phyloP scores from a whole-genome alignment of 2,329 filamentous ascomycete genomes.

The Pseudogymnoascus sp. region DNA sequence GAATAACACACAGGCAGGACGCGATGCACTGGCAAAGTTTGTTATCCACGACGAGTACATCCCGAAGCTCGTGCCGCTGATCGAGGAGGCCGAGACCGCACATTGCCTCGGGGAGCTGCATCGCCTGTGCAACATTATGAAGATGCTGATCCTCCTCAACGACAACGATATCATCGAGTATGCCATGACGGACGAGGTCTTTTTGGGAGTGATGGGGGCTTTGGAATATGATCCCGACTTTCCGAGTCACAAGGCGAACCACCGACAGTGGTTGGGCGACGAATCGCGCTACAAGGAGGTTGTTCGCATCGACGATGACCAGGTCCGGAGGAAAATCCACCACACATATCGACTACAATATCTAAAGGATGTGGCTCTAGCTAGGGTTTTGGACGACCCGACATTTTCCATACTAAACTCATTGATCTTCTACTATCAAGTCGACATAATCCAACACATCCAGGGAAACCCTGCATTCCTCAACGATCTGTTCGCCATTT shows the following conservation, averaged over 20 bases:
- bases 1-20: constrained; percentile 63
- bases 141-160: constrained; percentile 87
- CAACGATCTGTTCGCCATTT: constrained; percentile 80
- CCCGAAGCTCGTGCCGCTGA: constrained; percentile 72
- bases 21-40: constrained; percentile 81
- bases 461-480: constrained; percentile 73
- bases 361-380: constrained; percentile 95
- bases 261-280: constrained; percentile 84
- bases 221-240: constrained; percentile 98
- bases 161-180: constrained; percentile 92
- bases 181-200: constrained; percentile 80
- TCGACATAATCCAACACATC: constrained; percentile 94
- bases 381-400: constrained; percentile 90
- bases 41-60: constrained; percentile 84
- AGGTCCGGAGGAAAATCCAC: constrained; percentile 83
- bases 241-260: constrained; percentile 93
- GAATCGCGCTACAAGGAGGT: constrained; percentile 93
- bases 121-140: constrained; percentile 94
- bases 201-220: constrained; percentile 88
- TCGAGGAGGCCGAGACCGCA: constrained; percentile 83
- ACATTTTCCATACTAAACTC: constrained; percentile 97
- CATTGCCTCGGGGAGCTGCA: constrained; percentile 83
- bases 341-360: constrained; percentile 95
- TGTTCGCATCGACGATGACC: constrained; percentile 76
- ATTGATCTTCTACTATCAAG: constrained; percentile 97